Percentiles rank a stretch among this genome's conserved stretches.
Evolutionary conservation across 2,329 filamentous ascomycete species (phyloP).

Genomic region (Fusarium sp.): DNA sequence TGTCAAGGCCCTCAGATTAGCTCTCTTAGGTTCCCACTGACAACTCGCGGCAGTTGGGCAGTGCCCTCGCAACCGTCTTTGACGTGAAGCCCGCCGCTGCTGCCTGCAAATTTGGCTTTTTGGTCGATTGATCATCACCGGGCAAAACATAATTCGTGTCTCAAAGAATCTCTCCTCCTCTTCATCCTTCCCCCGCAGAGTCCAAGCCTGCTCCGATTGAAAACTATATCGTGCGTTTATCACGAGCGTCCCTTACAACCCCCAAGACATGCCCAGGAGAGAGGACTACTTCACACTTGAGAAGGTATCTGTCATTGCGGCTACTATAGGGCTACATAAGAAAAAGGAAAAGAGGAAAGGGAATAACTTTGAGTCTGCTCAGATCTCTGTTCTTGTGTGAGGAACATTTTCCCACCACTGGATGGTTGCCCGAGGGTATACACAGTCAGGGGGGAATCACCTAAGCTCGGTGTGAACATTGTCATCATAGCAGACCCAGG

Average conservation of each 20-base stretch:
- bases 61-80: conserved; percentile 16
- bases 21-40: conserved; percentile 66
- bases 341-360: neutral
- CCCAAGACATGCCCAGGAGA: neutral
- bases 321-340: conserved; percentile 36
- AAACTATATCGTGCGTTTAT: conserved; percentile 60
- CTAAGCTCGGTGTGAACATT: conserved; percentile 42
- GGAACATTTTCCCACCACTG: conserved; percentile 37
- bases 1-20: conserved; percentile 64
- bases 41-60: conserved; percentile 54
- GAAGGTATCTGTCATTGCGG: conserved; percentile 53
- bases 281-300: conserved; percentile 37
- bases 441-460: conserved; percentile 33
- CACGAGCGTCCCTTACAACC: conserved; percentile 40
- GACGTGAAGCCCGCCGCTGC: conserved; percentile 48
- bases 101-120: conserved; percentile 71
- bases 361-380: conserved; percentile 51
- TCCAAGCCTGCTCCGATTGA: conserved; percentile 63
- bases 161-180: conserved; percentile 6
- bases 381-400: conserved; percentile 63
- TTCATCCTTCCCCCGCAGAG: neutral
- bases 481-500: conserved; percentile 43
- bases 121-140: conserved; percentile 65
- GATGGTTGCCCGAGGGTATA: conserved; percentile 26
- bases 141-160: conserved; percentile 46